Percentiles rank a stretch among this genome's conserved stretches.
These are phyloP conservation scores for Nidularia pulvinata DNA, from an alignment of 768 basidiomycete species.

Conservation along the genomic window DNA sequence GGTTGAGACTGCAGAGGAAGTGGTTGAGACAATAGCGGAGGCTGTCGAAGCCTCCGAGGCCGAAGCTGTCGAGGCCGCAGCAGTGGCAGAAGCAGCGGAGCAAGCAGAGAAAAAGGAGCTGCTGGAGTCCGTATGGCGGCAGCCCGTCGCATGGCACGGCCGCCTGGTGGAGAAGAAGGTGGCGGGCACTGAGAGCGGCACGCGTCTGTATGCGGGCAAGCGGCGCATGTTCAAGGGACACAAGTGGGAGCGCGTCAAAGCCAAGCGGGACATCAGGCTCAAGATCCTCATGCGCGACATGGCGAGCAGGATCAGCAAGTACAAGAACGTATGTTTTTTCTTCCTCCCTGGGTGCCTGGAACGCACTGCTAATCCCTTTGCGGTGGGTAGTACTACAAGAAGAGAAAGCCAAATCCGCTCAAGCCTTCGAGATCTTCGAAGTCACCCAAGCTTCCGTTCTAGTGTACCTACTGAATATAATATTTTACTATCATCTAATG, in stretches of 20 bases:
- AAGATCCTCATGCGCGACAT: constrained; percentile 68
- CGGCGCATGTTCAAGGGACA: constrained; percentile 95
- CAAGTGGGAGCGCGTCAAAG: constrained; percentile 71
- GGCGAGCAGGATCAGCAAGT: constrained; percentile 62
- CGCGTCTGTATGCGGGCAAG: constrained; percentile 71
- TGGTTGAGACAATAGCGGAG: too few species aligned
- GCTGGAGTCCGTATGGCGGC: constrained; percentile 21
- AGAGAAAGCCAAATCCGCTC: constrained; percentile 58
- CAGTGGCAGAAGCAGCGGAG: neutral
- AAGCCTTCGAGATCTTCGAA: constrained; percentile 46
- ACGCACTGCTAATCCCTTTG: constrained; percentile 4
- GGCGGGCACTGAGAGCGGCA: constrained; percentile 54
- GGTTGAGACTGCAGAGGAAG: neutral
- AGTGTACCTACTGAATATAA: constrained; percentile 16
- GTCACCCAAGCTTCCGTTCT: constrained; percentile 63
- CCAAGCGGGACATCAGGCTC: constrained; percentile 43
- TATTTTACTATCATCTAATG: neutral
- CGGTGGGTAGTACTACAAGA: constrained; percentile 38
- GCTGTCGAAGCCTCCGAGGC: neutral
- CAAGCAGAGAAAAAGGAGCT: neutral
- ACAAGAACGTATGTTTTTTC: constrained; percentile 54
- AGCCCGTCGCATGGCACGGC: constrained; percentile 41
- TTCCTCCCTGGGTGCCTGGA: neutral
- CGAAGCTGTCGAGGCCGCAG: neutral
- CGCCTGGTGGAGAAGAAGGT: constrained; percentile 37